phyloP scores from a whole-genome alignment of 1,284 basidiomycete species.

The Chondrostereum purpureum region DNA sequence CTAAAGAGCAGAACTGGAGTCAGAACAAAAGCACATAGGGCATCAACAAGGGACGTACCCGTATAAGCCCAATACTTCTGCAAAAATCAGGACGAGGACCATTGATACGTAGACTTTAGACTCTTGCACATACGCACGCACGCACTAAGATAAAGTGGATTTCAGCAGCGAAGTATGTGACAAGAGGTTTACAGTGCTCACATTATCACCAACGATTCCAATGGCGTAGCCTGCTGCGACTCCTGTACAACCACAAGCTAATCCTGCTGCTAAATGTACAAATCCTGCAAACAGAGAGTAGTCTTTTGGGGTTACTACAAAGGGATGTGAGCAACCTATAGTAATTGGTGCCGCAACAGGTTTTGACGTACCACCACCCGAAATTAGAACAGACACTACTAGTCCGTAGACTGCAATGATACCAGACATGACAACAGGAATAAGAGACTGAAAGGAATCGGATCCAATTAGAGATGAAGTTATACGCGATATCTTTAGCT shows the following conservation, averaged over 20 bases:
- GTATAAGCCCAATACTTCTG: conserved; percentile 77
- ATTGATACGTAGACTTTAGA: conserved; percentile 90
- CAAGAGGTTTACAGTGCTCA: neutral
- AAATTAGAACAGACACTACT: conserved; percentile 86
- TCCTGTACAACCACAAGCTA: conserved; percentile 83
- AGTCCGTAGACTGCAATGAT: conserved; percentile 96
- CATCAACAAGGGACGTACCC: neutral
- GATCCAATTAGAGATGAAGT: neutral
- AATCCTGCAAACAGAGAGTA: conserved; percentile 80
- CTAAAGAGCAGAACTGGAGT: conserved; percentile 21
- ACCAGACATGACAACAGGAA: conserved; percentile 75
- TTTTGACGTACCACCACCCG: conserved; percentile 53
- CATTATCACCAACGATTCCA: conserved; percentile 93
- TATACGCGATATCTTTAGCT: neutral
- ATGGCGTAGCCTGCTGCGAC: conserved; percentile 88
- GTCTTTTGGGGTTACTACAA: conserved; percentile 33
- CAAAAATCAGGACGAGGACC: conserved; percentile 75
- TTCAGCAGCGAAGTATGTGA: neutral
- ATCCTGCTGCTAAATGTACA: conserved; percentile 86
- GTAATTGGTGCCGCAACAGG: neutral
- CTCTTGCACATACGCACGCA: conserved; percentile 73
- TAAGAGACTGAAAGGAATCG: neutral
- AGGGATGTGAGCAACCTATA: conserved; percentile 9
- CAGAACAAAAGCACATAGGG: neutral
- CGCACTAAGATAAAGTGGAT: neutral